Evolutionary conservation across 2,329 filamentous ascomycete species (phyloP).

Genomic region (Penicillium brevicompactum): DNA sequence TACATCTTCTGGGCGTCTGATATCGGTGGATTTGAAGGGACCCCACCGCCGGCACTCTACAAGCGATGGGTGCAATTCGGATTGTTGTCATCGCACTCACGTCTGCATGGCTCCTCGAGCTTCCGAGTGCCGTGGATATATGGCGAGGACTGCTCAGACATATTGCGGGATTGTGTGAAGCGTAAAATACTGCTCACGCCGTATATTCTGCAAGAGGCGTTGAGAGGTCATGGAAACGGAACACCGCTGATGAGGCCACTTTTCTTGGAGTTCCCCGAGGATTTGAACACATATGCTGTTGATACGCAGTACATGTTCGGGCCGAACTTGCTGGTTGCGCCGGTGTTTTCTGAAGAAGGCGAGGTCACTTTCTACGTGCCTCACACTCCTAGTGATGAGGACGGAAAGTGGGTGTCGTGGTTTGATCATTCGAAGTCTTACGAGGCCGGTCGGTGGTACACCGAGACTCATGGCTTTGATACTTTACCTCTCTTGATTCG

Average conservation of each 20-base stretch:
- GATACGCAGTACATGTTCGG: slow-evolving; percentile 78
- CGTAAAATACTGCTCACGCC: slow-evolving; percentile 61
- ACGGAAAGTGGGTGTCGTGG: slow-evolving; percentile 52
- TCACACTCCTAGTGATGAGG: slow-evolving; percentile 52
- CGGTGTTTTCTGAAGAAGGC: slow-evolving; percentile 64
- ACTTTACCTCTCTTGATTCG: slow-evolving; percentile 62
- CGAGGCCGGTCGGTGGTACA: slow-evolving; percentile 56
- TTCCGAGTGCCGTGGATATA: slow-evolving; percentile 77
- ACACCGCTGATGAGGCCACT: slow-evolving; percentile 66
- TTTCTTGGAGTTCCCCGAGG: slow-evolving; percentile 70
- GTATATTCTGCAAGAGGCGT: slow-evolving; percentile 58
- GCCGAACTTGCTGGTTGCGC: slow-evolving; percentile 63
- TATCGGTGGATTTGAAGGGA: slow-evolving; percentile 72
- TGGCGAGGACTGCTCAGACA: slow-evolving; percentile 62
- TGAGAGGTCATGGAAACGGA: slow-evolving; percentile 55
- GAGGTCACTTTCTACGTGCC: slow-evolving; percentile 67
- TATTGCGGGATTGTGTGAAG: slow-evolving; percentile 57
- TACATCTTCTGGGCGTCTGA: slow-evolving; percentile 71
- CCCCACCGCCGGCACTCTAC: slow-evolving; percentile 68
- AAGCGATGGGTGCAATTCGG: slow-evolving; percentile 80
- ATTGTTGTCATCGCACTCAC: slow-evolving; percentile 68
- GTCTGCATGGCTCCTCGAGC: slow-evolving; percentile 68
- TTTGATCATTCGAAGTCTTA: slow-evolving; percentile 48
- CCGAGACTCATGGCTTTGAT: slow-evolving; percentile 61
- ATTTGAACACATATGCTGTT: slow-evolving; percentile 67